Evolutionary conservation across 768 basidiomycete genomes (phyloP).

Genomic region (Kwoniella heveanensis): DNA sequence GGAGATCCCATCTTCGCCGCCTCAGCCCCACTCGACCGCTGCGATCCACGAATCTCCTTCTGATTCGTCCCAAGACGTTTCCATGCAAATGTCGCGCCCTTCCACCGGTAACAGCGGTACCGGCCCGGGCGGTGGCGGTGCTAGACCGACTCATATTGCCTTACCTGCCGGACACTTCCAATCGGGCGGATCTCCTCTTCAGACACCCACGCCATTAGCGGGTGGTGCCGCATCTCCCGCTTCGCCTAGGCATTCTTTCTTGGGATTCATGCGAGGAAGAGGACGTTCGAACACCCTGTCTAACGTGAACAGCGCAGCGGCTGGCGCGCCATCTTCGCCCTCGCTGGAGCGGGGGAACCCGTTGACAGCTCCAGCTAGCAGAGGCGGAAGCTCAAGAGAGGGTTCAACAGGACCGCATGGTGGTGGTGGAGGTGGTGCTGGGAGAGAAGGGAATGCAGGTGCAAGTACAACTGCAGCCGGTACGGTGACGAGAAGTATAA

Average conservation of each 20-base stretch:
- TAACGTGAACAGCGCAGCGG: not conserved
- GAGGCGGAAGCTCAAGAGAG: slow-evolving; percentile 4
- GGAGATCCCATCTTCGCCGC: not conserved
- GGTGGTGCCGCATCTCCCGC: slow-evolving; percentile 34
- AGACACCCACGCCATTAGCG: slow-evolving; percentile 18
- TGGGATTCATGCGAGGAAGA: slow-evolving; percentile 51
- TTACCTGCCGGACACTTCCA: slow-evolving; percentile 33
- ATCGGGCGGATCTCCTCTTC: slow-evolving; percentile 29
- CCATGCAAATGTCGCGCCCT: slow-evolving; percentile 35
- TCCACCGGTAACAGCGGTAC: slow-evolving; percentile 8
- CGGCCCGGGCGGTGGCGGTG: not conserved
- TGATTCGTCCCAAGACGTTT: not conserved
- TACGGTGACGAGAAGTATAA: slow-evolving; percentile 47
- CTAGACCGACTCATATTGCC: slow-evolving; percentile 48
- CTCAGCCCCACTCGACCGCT: not conserved
- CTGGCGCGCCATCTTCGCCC: slow-evolving; percentile 20
- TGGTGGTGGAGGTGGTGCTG: slow-evolving; percentile 9
- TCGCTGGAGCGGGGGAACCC: slow-evolving; percentile 27
- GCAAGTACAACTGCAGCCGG: too few species aligned
- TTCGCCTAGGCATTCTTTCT: slow-evolving; percentile 48
- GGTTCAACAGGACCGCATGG: slow-evolving; percentile 10
- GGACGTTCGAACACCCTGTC: slow-evolving; percentile 47
- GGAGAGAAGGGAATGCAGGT: slow-evolving; percentile 11
- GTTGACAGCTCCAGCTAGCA: slow-evolving; percentile 9
- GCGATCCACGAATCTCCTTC: not conserved